Evolutionary conservation across 306 rosid genomes (phyloP).

Genomic region (Cicer bijugum): DNA sequence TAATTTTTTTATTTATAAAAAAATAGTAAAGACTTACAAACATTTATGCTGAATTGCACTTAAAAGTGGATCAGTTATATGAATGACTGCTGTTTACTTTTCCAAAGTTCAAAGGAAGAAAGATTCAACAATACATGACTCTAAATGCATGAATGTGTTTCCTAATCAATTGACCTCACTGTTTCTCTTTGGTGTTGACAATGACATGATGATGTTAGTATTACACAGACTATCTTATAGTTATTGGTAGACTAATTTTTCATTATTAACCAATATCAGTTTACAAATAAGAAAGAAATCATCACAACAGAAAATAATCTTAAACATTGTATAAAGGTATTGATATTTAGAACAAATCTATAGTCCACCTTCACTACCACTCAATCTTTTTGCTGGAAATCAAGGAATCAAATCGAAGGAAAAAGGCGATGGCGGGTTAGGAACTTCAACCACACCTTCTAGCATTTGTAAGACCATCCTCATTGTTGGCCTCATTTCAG

Average conservation of each 20-base stretch:
- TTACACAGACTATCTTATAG: not conserved
- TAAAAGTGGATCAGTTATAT: not conserved
- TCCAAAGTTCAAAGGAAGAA: constrained; percentile 5
- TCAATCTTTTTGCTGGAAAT: not conserved
- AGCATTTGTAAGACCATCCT: constrained; percentile 52
- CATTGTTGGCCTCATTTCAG: constrained; percentile 51
- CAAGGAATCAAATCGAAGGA: constrained; percentile 19
- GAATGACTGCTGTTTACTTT: not conserved
- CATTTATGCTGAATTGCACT: not conserved
- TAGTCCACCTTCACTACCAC: not conserved
- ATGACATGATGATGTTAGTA: constrained; percentile 51
- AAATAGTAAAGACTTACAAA: not conserved
- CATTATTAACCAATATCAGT: not conserved
- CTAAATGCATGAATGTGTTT: constrained; percentile 5
- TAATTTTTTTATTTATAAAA: no score
- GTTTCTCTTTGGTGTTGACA: constrained; percentile 45
- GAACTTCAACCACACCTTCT: constrained; percentile 47
- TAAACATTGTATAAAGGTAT: not conserved
- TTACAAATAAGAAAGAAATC: not conserved
- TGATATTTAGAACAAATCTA: not conserved
- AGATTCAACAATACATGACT: constrained; percentile 12
- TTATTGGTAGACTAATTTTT: not conserved
- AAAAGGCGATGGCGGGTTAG: constrained; percentile 48
- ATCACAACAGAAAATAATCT: not conserved
- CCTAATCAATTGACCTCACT: constrained; percentile 6